These are phyloP conservation scores for Yamadazyma mexicana DNA, from an alignment of 1,139 yeast species.

Conservation along the genomic window DNA sequence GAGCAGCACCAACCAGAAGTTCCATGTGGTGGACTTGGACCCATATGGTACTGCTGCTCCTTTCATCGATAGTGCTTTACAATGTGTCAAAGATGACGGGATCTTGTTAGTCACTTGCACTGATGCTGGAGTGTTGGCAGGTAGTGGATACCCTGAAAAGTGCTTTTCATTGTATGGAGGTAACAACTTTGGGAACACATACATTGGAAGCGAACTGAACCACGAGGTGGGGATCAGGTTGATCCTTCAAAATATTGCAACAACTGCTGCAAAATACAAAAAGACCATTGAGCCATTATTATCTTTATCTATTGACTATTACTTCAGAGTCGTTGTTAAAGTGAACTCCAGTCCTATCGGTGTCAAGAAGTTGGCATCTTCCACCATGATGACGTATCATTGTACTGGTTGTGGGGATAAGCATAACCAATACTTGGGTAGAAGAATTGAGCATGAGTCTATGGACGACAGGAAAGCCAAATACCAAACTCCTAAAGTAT, in stretches of 20 bases:
- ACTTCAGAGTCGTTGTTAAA: constrained; percentile 80
- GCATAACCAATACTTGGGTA: constrained; percentile 73
- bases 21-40: constrained; percentile 89
- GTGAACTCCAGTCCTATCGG: constrained; percentile 75
- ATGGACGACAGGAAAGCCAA: constrained; percentile 22
- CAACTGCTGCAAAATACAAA: constrained; percentile 87
- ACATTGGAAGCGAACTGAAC: constrained; percentile 75
- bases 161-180: constrained; percentile 93
- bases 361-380: constrained; percentile 73
- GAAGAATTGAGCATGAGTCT: constrained; percentile 32
- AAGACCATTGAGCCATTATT: constrained; percentile 83
- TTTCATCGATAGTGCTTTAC: constrained; percentile 87
- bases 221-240: constrained; percentile 92
- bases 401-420: constrained; percentile 87
- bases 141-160: constrained; percentile 94
- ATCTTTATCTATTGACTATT: constrained; percentile 85
- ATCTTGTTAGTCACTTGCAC: constrained; percentile 89
- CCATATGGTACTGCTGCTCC: constrained; percentile 98
- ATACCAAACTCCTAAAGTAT: constrained; percentile 36
- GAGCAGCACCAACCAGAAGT: constrained; percentile 54
- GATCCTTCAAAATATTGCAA: constrained; percentile 72
- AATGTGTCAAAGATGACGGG: constrained; percentile 79
- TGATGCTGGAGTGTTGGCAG: constrained; percentile 93
- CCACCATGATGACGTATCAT: constrained; percentile 75
- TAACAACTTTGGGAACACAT: constrained; percentile 66